These are phyloP conservation scores for Fraxinus quadrangulata DNA, from an alignment of 257 asterid genomes.

Conservation along the genomic window DNA sequence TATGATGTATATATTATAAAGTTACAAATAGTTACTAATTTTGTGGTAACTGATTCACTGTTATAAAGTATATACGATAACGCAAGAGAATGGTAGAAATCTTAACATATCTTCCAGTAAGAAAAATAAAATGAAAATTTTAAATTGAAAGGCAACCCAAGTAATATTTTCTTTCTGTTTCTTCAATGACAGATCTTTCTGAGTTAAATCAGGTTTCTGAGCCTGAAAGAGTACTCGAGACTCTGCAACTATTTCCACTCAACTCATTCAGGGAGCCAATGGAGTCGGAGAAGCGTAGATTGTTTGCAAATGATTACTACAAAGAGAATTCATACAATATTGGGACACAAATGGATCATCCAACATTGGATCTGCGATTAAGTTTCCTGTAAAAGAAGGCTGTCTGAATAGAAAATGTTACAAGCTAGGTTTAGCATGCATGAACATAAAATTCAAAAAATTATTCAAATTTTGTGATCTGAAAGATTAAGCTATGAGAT, in stretches of 20 bases:
- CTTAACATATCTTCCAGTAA: too few species aligned
- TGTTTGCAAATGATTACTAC: conserved; percentile 36
- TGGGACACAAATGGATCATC: conserved; percentile 55
- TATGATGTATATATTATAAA: too few species aligned
- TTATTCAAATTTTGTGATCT: too few species aligned
- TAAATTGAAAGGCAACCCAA: too few species aligned
- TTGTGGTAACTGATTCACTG: too few species aligned
- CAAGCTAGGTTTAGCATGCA: conserved; percentile 2
- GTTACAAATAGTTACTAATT: too few species aligned
- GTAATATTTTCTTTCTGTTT: background rate
- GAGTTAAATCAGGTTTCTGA: conserved; percentile 41
- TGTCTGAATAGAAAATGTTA: too few species aligned
- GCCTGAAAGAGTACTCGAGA: conserved; percentile 56
- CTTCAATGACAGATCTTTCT: conserved; percentile 37
- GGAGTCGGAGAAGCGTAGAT: conserved; percentile 50
- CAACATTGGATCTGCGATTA: conserved; percentile 73
- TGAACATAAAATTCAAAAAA: conserved; percentile 1
- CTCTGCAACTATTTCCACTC: conserved; percentile 73
- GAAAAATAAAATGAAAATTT: too few species aligned
- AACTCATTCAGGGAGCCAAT: conserved; percentile 41
- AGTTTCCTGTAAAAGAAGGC: conserved; percentile 43
- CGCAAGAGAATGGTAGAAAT: too few species aligned
- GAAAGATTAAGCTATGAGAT: background rate
- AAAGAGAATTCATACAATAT: conserved; percentile 38
- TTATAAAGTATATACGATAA: too few species aligned